Conservation (phyloP, 257 asterid species). For the Nicotiana noctiflora region DNA sequence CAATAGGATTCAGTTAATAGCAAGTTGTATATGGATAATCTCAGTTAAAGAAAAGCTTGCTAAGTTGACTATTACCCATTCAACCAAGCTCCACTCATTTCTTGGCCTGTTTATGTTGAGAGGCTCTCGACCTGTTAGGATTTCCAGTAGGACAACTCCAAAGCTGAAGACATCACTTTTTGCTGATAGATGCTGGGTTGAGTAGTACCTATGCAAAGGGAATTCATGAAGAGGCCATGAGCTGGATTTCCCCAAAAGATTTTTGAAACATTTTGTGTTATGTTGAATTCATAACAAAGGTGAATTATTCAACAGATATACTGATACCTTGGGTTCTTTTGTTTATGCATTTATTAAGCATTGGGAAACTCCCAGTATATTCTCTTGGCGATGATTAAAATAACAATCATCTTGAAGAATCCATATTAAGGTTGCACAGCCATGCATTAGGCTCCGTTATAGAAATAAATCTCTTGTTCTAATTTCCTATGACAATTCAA, state of each 20-base stretch:
- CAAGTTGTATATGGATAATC: not conserved
- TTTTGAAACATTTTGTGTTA: not conserved
- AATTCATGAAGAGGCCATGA: slow-evolving; percentile 6
- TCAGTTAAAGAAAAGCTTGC: slow-evolving; percentile 6
- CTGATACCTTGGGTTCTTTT: not conserved
- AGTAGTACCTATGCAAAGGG: slow-evolving; percentile 46
- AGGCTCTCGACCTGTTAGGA: slow-evolving; percentile 73
- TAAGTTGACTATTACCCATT: slow-evolving; percentile 60
- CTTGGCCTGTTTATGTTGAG: slow-evolving; percentile 71
- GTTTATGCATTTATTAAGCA: not conserved
- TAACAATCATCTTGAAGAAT: not conserved
- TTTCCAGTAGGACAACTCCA: slow-evolving; percentile 64
- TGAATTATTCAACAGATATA: not conserved
- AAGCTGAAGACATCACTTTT: slow-evolving; percentile 92
- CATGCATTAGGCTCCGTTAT: not conserved
- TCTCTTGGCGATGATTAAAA: not conserved
- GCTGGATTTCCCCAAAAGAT: not conserved
- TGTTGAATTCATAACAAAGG: not conserved
- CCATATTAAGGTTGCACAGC: not conserved
- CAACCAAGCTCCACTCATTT: slow-evolving; percentile 81
- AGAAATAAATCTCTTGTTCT: not conserved
- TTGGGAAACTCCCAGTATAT: not conserved
- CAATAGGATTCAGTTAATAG: not conserved
- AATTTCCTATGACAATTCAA: not conserved
- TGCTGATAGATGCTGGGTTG: slow-evolving; percentile 71